A percentile compares a stretch with the other conserved stretches of the same genome.
phyloP scores from a whole-genome alignment of 768 basidiomycete species.

The Ramaria sp. region DNA sequence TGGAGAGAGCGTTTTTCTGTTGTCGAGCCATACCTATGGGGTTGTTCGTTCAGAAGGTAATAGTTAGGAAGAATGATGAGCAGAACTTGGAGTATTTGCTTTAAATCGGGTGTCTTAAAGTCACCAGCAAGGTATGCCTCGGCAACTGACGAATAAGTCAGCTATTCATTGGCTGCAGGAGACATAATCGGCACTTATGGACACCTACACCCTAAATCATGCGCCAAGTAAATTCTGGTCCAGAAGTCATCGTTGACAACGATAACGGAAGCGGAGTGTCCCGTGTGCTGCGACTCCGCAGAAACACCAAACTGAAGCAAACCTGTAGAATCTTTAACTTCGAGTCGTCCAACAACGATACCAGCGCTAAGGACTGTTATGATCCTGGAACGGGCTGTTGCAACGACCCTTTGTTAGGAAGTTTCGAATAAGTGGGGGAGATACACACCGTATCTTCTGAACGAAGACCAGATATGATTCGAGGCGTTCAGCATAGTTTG shows the following conservation, averaged over 20 bases:
- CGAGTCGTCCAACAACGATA: not conserved
- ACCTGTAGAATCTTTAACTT: not conserved
- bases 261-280: not conserved
- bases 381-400: no score
- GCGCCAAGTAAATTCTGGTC: not conserved
- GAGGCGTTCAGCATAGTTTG: no score
- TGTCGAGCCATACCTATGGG: not conserved
- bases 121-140: conserved; percentile 76
- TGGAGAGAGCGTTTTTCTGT: not conserved
- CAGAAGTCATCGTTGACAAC: not conserved
- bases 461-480: no score
- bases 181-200: conserved; percentile 13
- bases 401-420: no score
- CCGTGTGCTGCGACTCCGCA: not conserved
- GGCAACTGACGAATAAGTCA: conserved; percentile 39
- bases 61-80: not conserved
- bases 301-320: not conserved
- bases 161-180: conserved; percentile 13
- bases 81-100: conserved; percentile 45
- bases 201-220: not conserved
- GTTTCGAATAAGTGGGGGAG: no score
- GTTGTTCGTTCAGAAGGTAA: not conserved
- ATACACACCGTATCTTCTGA: no score
- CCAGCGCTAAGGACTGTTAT: not conserved
- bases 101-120: conserved; percentile 53